Evolutionary conservation across 148 eudicot genomes (phyloP).

Genomic region (Rhododendron ferrugineum): DNA sequence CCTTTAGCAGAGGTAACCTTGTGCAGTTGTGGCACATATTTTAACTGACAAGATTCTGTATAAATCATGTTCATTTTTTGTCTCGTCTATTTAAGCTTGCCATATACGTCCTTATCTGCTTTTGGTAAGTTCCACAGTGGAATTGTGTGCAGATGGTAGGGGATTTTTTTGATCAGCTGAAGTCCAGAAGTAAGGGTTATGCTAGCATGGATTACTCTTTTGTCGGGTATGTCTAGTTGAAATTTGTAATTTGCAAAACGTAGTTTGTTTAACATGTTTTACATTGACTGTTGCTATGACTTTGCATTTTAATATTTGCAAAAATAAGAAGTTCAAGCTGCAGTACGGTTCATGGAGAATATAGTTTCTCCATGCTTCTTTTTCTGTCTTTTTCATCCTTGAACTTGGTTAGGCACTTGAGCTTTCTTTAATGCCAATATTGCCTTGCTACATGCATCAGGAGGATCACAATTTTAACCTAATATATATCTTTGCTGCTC

Average conservation of each 20-base stretch:
- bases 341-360: neutral
- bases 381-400: neutral
- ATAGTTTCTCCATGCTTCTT: neutral
- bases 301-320: neutral
- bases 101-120: neutral
- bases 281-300: neutral
- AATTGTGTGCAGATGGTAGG: constrained; percentile 80
- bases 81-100: neutral
- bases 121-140: neutral
- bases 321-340: neutral
- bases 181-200: constrained; percentile 97
- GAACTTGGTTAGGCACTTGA: neutral
- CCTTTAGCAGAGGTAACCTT: constrained; percentile 86
- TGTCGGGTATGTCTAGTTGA: constrained; percentile 50
- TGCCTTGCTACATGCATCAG: neutral
- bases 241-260: neutral
- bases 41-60: neutral
- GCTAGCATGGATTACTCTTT: constrained; percentile 98
- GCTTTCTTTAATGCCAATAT: neutral
- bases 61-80: constrained; percentile 5
- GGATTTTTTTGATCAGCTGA: constrained; percentile 96
- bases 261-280: neutral
- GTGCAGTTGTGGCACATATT: neutral
- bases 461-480: neutral
- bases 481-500: neutral